Conservation (phyloP, 306 rosid species). For the Dalbergia cochinchinensis region DNA sequence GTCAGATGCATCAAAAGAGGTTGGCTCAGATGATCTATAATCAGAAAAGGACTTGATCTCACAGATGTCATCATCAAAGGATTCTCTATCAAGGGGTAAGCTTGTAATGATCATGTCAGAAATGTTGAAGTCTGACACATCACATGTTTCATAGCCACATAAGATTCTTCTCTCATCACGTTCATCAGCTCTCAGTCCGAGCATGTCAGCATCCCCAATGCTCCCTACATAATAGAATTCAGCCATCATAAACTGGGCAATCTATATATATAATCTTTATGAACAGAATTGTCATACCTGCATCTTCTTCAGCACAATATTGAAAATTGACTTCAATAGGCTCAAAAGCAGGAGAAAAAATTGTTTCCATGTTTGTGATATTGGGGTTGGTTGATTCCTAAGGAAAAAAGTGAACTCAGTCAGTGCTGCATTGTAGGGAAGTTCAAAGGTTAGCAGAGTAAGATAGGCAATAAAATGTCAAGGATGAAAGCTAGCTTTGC, state of each 20-base stretch:
- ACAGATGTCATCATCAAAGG: slow-evolving; percentile 58
- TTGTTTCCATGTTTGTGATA: slow-evolving; percentile 65
- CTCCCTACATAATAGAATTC: slow-evolving; percentile 50
- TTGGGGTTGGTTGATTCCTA: slow-evolving; percentile 64
- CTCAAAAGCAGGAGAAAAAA: slow-evolving; percentile 85
- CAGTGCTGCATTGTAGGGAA: slow-evolving; percentile 23
- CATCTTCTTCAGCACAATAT: slow-evolving; percentile 55
- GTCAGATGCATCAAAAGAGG: slow-evolving; percentile 71
- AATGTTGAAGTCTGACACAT: slow-evolving; percentile 87
- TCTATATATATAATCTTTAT: too few relatives aligned
- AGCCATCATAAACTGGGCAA: slow-evolving; percentile 13
- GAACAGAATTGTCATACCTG: slow-evolving; percentile 58
- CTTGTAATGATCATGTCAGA: slow-evolving; percentile 93
- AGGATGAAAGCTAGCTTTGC: slow-evolving; percentile 1
- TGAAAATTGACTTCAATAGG: slow-evolving; percentile 58
- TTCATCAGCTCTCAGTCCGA: slow-evolving; percentile 65
- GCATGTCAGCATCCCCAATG: slow-evolving; percentile 54
- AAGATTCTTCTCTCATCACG: slow-evolving; percentile 59
- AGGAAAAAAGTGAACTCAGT: slow-evolving; percentile 25
- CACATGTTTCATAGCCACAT: slow-evolving; percentile 71
- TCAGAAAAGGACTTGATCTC: slow-evolving; percentile 64
- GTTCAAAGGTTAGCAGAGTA: slow-evolving; percentile 27
- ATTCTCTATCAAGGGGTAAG: slow-evolving; percentile 70
- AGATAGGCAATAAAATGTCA: slow-evolving; percentile 5
- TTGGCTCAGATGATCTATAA: slow-evolving; percentile 66